These are phyloP conservation scores for Cyclospora cayetanensis DNA, from an alignment of 169 alveolate genomes.

Conservation along the genomic window DNA sequence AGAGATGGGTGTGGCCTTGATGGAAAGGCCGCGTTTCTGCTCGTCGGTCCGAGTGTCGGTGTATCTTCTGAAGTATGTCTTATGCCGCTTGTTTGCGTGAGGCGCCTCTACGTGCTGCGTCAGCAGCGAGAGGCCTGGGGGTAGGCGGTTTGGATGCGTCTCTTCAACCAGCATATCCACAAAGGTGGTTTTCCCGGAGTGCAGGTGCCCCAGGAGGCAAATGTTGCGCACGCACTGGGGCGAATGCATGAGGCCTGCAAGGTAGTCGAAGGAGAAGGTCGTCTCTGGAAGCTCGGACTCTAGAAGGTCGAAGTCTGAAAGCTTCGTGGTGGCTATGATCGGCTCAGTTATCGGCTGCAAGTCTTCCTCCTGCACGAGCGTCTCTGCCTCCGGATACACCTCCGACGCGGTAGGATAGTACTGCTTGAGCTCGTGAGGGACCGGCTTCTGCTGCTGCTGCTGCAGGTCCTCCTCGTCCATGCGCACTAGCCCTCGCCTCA, in stretches of 20 bases:
- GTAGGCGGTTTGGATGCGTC: conserved; percentile 84
- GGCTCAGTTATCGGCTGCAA: conserved; percentile 98
- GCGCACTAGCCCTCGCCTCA: conserved; percentile 73
- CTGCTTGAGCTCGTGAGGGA: conserved; percentile 94
- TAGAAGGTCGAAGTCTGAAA: conserved; percentile 87
- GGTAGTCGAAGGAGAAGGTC: conserved; percentile 92
- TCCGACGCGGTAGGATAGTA: conserved; percentile 94
- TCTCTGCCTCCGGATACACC: conserved; percentile 94
- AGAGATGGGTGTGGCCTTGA: conserved; percentile 98
- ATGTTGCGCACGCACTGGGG: conserved; percentile 95
- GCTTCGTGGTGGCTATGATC: conserved; percentile 94
- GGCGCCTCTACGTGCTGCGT: conserved; percentile 66
- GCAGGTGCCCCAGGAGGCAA: conserved; percentile 97
- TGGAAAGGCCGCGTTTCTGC: conserved; percentile 95
- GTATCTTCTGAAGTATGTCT: conserved; percentile 80
- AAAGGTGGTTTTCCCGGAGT: conserved; percentile 98
- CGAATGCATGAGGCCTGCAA: conserved; percentile 92
- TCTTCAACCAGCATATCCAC: conserved; percentile 95
- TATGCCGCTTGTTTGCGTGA: conserved; percentile 58
- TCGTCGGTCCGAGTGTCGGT: conserved; percentile 98
- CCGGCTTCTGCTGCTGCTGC: conserved; percentile 79
- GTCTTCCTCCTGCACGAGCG: conserved; percentile 95
- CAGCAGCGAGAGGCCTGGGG: neutral
- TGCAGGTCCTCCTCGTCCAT: conserved; percentile 80
- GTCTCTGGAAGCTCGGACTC: conserved; percentile 91